Evolutionary conservation across 2,329 filamentous ascomycete species (phyloP), one percentile per base, ranked within the genome.

Genomic region (Graphiopsis chlorocephala): DNA sequence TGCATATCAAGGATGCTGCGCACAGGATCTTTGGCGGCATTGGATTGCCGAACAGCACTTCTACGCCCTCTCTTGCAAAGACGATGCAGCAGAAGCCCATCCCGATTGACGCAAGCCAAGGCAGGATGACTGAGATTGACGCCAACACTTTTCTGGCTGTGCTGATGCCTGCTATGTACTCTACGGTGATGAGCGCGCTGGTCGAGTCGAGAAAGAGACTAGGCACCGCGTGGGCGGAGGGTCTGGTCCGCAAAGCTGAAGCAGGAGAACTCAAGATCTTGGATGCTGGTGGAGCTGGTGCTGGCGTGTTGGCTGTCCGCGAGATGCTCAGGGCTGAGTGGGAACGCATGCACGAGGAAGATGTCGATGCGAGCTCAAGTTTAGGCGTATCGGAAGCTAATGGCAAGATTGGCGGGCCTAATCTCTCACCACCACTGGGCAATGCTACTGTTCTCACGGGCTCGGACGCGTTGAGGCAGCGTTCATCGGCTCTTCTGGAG

Each of bases 361-460:
- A 67, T 26, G 33, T 63, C 2, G 62, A 68, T 17, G 20, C 59
- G 1, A 67, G 68, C 26, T 67, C 67, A 12, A 62, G 64, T 4
- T 70, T 70, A 65, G 71, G 65, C 5, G 62, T 77, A 11, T 74
- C 73, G 10, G 70, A 73, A 61, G 72, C 72, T 10, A 71, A 74
- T 64, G 75, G 75, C n/a, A 72, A 70, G 63, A 66, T 77, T 4
- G 75, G 78, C 29, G 76, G 75, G 14, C 81, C 78, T 1, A 74
- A 77, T 0, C 75, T 81, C 5, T 75, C 77, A 26, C 72, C 81
- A 1, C 86, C 88, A 0, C 82, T 85, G 3, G 91, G 92, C 1
- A 92, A 90, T 75, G 90, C 90, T 62, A 93, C 92, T 0, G 93
- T 96, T 1, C 80, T 98, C 3, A 87, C 91, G 2, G 92, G 88